A percentile compares a stretch with the other conserved stretches of the same genome.
Conservation (phyloP, 106 monocot genomes). For the Vanilla planifolia region DNA sequence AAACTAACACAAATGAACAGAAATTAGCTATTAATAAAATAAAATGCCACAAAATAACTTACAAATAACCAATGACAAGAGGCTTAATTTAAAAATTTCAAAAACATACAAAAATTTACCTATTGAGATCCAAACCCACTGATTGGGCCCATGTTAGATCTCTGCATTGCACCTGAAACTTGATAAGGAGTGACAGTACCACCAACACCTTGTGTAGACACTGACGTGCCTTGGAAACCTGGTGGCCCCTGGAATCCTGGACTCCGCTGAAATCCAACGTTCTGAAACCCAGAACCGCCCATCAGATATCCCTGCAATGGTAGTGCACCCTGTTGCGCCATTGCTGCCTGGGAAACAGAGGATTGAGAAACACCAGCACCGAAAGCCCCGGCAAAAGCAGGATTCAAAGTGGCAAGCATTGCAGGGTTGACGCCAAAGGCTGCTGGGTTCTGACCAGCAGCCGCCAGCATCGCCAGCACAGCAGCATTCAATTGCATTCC, state of each 20-base stretch:
- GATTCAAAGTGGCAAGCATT: constrained; percentile 67
- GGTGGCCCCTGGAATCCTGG: constrained; percentile 63
- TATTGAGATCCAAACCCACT: constrained; percentile 56
- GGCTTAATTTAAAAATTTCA: neutral
- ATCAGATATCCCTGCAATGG: constrained; percentile 31
- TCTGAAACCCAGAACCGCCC: constrained; percentile 48
- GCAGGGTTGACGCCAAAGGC: constrained; percentile 59
- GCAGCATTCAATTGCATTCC: constrained; percentile 61
- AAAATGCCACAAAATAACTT: neutral
- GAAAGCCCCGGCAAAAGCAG: constrained; percentile 66
- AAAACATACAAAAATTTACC: constrained; percentile 30
- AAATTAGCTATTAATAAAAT: constrained; percentile 17
- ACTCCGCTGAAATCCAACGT: constrained; percentile 40
- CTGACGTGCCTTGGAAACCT: constrained; percentile 35
- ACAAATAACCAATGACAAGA: constrained; percentile 1
- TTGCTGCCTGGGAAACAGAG: constrained; percentile 10
- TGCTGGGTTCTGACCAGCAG: constrained; percentile 59
- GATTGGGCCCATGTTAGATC: constrained; percentile 48
- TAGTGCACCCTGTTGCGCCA: constrained; percentile 2
- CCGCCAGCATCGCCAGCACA: constrained; percentile 60
- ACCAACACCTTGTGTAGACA: constrained; percentile 24
- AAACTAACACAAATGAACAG: constrained; percentile 23
- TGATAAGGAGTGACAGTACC: constrained; percentile 39
- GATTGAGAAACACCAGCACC: constrained; percentile 22
- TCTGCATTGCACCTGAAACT: constrained; percentile 24